Base-by-base conservation (phyloP, 2,329 filamentous ascomycete species). In the Plenodomus lindquistii region DNA sequence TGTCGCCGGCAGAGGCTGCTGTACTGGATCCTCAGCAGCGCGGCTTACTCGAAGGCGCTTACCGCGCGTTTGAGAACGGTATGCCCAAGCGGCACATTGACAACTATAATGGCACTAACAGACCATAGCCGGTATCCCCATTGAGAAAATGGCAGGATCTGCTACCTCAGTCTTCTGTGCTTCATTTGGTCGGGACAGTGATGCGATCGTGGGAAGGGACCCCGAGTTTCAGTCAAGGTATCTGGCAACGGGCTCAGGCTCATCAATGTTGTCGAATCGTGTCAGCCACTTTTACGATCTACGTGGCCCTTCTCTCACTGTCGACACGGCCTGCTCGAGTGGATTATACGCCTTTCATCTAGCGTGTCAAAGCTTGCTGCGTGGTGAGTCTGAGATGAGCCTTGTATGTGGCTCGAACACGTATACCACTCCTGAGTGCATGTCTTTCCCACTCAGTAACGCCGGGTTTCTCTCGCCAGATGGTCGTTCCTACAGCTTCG, bases 401-500 rank as follows among this genome's bases (percentile, higher is more conserved):
- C 45, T 62, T 21, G 50, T 48, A 2, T 51, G 38, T n/a, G 60
- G 50, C 4, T 50, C 41, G 24, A 61, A 63, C 20, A 21, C 59
- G 1, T 52, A 53, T 6, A 27, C 60, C 17, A 24, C 52, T 1
- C 51, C 50, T 10, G 54, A 60, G 21, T 54, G 47, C 3, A 46
- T 42, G 11, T 22, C 52, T 24, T 24, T 24, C 4, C 29, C 53
- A 35, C 37, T 56, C 9, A 54, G 44, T 40, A 41, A 37, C 37
- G 36, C 56, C 21, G 42, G 55, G 38, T 55, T 53, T 43, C 60
- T 73, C 24, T 71, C 63, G 2, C 67, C 66, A 15, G 61, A 67
- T 19, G 66, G 70, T 15, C 53, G 45, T 4, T 65, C 52, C 9
- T 60, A 57, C 38, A 67, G 63, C 24, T 74, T 66, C 40, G 84